A percentile compares a stretch with the other conserved stretches of the same genome.
Conservation (phyloP, 2,329 filamentous ascomycete species). For the Metarhizium rileyi region DNA sequence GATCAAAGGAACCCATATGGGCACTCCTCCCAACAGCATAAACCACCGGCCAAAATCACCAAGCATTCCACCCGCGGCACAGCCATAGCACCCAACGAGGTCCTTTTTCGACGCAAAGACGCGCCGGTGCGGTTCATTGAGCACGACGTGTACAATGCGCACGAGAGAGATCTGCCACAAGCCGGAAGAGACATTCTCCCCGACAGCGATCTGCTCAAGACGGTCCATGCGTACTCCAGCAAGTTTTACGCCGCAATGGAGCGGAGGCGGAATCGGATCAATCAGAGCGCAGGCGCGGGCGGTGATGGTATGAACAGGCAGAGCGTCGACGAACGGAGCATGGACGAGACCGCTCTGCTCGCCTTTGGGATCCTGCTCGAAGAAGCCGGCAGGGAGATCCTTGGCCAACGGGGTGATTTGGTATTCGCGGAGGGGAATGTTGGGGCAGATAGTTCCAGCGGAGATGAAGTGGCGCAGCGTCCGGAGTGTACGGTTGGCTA, state of each 20-base stretch:
- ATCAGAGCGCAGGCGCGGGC: neutral
- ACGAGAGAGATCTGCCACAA: slow-evolving; percentile 43
- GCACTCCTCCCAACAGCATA: neutral
- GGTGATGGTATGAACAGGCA: slow-evolving; percentile 11
- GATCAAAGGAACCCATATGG: neutral
- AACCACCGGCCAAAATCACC: slow-evolving; percentile 5
- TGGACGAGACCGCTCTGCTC: slow-evolving; percentile 71
- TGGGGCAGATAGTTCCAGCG: neutral
- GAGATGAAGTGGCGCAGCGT: slow-evolving; percentile 11
- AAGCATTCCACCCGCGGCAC: slow-evolving; percentile 17
- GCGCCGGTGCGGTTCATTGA: slow-evolving; percentile 61
- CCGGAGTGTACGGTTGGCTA: slow-evolving; percentile 13
- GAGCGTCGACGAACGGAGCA: slow-evolving; percentile 44
- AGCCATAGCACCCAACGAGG: slow-evolving; percentile 55
- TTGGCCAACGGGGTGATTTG: slow-evolving; percentile 58
- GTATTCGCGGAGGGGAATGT: slow-evolving; percentile 54
- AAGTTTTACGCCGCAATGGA: slow-evolving; percentile 48
- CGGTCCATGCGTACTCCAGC: slow-evolving; percentile 58
- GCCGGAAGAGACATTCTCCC: slow-evolving; percentile 45
- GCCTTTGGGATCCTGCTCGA: slow-evolving; percentile 68
- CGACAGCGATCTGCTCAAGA: slow-evolving; percentile 58
- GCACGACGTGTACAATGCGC: slow-evolving; percentile 60
- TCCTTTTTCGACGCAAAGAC: slow-evolving; percentile 54
- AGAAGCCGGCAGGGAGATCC: slow-evolving; percentile 50
- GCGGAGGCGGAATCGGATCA: slow-evolving; percentile 8